These are phyloP conservation scores for Phytopythium ostracodes DNA, from an alignment of 352 stramenopile species.

Conservation along the genomic window DNA sequence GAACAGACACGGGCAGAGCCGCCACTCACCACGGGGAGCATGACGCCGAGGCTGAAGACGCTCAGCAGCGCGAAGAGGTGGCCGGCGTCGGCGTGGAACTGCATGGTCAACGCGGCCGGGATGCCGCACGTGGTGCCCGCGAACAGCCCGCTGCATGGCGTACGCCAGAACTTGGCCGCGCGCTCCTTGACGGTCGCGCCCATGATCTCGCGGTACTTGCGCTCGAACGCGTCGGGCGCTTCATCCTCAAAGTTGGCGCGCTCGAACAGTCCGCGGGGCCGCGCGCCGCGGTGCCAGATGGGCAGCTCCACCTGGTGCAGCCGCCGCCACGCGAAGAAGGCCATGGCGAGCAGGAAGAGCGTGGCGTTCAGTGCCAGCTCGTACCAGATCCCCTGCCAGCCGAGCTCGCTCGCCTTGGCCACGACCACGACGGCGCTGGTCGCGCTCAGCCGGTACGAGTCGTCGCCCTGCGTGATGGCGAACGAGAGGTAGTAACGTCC, in stretches of 20 bases:
- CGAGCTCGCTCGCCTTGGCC: conserved; percentile 29
- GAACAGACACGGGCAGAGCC: neutral
- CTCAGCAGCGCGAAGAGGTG: conserved; percentile 60
- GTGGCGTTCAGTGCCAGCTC: conserved; percentile 59
- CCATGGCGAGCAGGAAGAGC: conserved; percentile 43
- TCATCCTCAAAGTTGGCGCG: conserved; percentile 70
- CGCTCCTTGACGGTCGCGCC: conserved; percentile 34
- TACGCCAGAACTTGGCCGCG: conserved; percentile 39
- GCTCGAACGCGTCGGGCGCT: conserved; percentile 26
- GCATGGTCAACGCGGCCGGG: conserved; percentile 55
- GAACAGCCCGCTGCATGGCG: conserved; percentile 47
- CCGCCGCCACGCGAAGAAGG: conserved; percentile 63
- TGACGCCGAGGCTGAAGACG: conserved; percentile 61
- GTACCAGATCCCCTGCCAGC: conserved; percentile 68
- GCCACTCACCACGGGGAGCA: conserved; percentile 65
- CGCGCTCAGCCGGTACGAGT: conserved; percentile 44
- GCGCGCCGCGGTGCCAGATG: conserved; percentile 30
- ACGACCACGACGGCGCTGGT: conserved; percentile 54
- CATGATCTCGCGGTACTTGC: conserved; percentile 46
- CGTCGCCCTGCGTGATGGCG: conserved; percentile 20
- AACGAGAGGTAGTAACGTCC: conserved; percentile 65
- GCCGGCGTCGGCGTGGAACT: conserved; percentile 61
- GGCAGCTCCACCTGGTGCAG: conserved; percentile 50
- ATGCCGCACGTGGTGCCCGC: conserved; percentile 64
- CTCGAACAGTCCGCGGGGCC: conserved; percentile 54